phyloP scores from a whole-genome alignment of 176 grass and related monocot species.

The Urochloa ruziziensis region DNA sequence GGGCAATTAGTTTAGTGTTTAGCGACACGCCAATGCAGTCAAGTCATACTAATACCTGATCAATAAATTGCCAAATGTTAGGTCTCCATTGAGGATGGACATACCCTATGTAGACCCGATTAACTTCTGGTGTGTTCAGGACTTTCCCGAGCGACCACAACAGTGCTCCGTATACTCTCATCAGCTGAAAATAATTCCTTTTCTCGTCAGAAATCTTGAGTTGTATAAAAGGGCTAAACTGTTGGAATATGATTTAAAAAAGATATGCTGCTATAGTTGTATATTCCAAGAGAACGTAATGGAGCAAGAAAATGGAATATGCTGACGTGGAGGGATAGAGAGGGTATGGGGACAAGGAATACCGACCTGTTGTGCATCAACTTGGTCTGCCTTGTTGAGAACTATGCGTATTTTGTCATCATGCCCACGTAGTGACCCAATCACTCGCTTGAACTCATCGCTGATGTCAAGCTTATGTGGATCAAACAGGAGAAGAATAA shows the following conservation, averaged over 20 bases:
- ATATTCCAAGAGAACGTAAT: neutral
- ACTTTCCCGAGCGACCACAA: constrained; percentile 94
- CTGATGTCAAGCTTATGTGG: constrained; percentile 78
- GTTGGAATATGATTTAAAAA: neutral
- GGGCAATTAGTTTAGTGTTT: neutral
- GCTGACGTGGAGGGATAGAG: neutral
- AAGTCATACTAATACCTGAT: neutral
- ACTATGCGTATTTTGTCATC: constrained; percentile 83
- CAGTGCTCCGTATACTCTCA: constrained; percentile 86
- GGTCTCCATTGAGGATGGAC: neutral
- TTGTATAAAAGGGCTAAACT: neutral
- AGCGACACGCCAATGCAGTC: neutral
- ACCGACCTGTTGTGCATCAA: constrained; percentile 74
- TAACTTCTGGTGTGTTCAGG: constrained; percentile 89
- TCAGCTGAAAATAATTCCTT: constrained; percentile 53
- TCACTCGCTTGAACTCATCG: constrained; percentile 77
- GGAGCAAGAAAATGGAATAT: constrained; percentile 19
- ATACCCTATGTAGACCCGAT: constrained; percentile 92
- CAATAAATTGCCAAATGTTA: neutral
- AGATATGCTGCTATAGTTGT: neutral
- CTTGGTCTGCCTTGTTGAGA: constrained; percentile 78
- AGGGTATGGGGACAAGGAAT: neutral
- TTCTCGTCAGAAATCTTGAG: neutral
- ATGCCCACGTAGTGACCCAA: constrained; percentile 58
- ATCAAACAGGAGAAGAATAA: constrained; percentile 76